These are phyloP conservation scores for Neodidymelliopsis sp. DNA, from an alignment of 2,329 filamentous ascomycete genomes.

Conservation along the genomic window DNA sequence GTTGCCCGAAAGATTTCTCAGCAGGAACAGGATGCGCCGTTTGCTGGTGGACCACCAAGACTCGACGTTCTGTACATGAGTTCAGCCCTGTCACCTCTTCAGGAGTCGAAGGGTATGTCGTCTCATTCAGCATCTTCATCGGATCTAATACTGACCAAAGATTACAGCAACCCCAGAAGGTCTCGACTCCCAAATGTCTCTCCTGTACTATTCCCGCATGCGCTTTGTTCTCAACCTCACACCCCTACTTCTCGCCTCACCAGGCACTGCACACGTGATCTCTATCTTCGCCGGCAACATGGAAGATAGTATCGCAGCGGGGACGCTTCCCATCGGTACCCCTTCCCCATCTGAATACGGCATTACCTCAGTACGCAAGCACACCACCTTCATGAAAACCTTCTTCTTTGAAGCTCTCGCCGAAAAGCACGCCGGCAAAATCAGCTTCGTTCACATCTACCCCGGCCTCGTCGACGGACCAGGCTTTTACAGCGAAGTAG, in stretches of 20 bases:
- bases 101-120: constrained; percentile 59
- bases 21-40: constrained; percentile 31
- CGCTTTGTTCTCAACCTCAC: constrained; percentile 51
- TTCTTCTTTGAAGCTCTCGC: constrained; percentile 41
- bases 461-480: constrained; percentile 46
- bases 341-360: constrained; percentile 31
- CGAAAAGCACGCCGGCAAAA: constrained; percentile 28
- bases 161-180: constrained; percentile 47
- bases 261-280: constrained; percentile 35
- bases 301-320: constrained; percentile 35
- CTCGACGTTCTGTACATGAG: constrained; percentile 47
- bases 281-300: constrained; percentile 45
- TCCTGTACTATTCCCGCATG: constrained; percentile 49
- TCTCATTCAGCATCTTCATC: constrained; percentile 46
- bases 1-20: constrained; percentile 37
- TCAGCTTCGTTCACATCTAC: constrained; percentile 41
- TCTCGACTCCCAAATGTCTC: constrained; percentile 42
- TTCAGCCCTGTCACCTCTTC: constrained; percentile 36
- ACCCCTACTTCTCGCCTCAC: constrained; percentile 40
- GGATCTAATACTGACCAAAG: constrained; percentile 47
- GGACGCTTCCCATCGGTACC: constrained; percentile 39
- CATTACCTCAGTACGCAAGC: constrained; percentile 35
- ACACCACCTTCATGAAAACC: constrained; percentile 44
- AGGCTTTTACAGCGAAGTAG: constrained; percentile 30
- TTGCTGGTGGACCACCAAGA: constrained; percentile 31